Evolutionary conservation across 2,329 filamentous ascomycete genomes (phyloP).

Genomic region (Fonsecaea nubica): DNA sequence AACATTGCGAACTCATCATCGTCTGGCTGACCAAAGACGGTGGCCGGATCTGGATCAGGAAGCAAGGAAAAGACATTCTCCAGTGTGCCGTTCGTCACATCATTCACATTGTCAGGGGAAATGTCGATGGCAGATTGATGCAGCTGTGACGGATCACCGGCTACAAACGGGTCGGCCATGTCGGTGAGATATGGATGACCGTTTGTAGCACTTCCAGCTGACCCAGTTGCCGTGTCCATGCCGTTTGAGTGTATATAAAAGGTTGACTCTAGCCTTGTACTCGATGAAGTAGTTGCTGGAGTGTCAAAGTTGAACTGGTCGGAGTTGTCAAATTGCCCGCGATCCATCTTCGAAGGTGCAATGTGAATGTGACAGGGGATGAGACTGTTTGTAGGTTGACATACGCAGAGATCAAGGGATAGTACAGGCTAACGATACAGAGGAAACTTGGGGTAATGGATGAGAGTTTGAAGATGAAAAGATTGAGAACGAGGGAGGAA

Average conservation of each 20-base stretch:
- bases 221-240: not conserved
- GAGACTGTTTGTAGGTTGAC: not conserved
- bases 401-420: not conserved
- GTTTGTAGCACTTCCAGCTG: constrained; percentile 1
- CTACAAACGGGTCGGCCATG: constrained; percentile 2
- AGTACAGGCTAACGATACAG: constrained; percentile 4
- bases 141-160: constrained; percentile 4
- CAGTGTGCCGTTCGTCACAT: constrained; percentile 3
- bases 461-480: not conserved
- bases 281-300: not conserved
- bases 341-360: not conserved
- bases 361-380: not conserved
- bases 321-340: not conserved
- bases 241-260: not conserved
- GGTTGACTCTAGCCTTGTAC: not conserved
- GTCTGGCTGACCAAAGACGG: not conserved
- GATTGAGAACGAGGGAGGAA: not conserved
- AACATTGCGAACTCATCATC: not conserved
- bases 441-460: not conserved
- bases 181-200: not conserved
- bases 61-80: not conserved
- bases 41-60: not conserved
- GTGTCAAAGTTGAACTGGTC: not conserved
- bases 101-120: not conserved
- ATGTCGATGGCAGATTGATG: constrained; percentile 3